Evolutionary conservation across 768 basidiomycete genomes (phyloP).

Genomic region (Amanita subjunquillea): DNA sequence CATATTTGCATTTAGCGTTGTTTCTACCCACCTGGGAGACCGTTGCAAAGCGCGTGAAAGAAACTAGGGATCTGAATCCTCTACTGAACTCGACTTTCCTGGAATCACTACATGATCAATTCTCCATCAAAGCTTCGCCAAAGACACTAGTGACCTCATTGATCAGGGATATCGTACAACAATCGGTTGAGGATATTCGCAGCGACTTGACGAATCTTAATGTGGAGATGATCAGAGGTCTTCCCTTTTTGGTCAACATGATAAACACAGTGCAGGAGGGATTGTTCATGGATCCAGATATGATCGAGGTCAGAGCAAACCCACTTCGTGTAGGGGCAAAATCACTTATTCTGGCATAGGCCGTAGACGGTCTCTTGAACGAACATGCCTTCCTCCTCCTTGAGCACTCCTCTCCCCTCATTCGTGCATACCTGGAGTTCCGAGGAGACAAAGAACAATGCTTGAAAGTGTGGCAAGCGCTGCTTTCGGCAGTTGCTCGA

Average conservation of each 20-base stretch:
- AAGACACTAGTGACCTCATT: slow-evolving; percentile 9
- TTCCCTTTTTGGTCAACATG: slow-evolving; percentile 27
- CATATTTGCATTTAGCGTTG: slow-evolving; percentile 12
- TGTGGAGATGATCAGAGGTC: not conserved
- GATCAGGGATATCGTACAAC: not conserved
- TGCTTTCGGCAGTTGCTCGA: slow-evolving; percentile 33
- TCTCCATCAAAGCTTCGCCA: slow-evolving; percentile 17
- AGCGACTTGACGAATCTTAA: slow-evolving; percentile 3
- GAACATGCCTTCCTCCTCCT: slow-evolving; percentile 30
- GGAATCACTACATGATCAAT: slow-evolving; percentile 31
- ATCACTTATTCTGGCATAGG: slow-evolving; percentile 18
- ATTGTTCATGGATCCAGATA: slow-evolving; percentile 33
- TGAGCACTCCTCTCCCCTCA: slow-evolving; percentile 27
- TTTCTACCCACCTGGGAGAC: slow-evolving; percentile 39
- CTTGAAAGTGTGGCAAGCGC: slow-evolving; percentile 32
- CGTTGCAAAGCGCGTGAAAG: slow-evolving; percentile 21
- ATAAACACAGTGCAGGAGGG: slow-evolving; percentile 41
- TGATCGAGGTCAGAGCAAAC: slow-evolving; percentile 30
- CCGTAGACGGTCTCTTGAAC: slow-evolving; percentile 32
- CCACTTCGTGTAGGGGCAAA: not conserved
- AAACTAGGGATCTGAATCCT: slow-evolving; percentile 13
- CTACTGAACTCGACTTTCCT: slow-evolving; percentile 34
- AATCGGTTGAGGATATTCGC: slow-evolving; percentile 3
- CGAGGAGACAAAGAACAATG: slow-evolving; percentile 24
- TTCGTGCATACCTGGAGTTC: slow-evolving; percentile 42